Percentiles rank a stretch among this genome's conserved stretches.
These are phyloP conservation scores for Heterobasidion irregulare DNA, from an alignment of 1,284 basidiomycete genomes.

Conservation along the genomic window DNA sequence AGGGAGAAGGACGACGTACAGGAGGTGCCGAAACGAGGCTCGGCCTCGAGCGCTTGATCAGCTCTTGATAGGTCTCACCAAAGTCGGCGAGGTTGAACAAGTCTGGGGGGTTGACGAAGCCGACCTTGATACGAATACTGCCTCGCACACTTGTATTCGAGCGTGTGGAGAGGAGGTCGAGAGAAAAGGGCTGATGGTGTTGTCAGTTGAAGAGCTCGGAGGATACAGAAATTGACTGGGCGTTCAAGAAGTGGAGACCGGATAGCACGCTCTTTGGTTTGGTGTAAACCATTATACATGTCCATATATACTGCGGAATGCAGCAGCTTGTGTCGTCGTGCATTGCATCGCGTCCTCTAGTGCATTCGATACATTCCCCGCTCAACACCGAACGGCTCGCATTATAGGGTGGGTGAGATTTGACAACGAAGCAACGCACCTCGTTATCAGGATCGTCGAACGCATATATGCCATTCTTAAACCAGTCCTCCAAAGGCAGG, in stretches of 20 bases:
- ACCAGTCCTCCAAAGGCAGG: conserved; percentile 78
- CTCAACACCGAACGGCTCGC: neutral
- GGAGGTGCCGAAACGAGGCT: conserved; percentile 75
- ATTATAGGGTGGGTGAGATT: too few species aligned
- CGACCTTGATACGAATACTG: conserved; percentile 66
- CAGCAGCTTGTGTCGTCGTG: too few species aligned
- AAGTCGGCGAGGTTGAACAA: conserved; percentile 30
- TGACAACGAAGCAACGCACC: conserved; percentile 24
- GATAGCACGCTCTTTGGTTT: neutral
- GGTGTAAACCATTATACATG: neutral
- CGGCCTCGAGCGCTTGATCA: conserved; percentile 56
- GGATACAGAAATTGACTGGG: neutral
- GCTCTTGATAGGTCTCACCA: conserved; percentile 53
- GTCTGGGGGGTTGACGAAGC: conserved; percentile 54
- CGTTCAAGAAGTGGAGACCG: conserved; percentile 1
- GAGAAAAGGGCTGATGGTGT: conserved; percentile 37
- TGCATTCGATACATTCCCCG: neutral
- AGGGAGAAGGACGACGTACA: conserved; percentile 35
- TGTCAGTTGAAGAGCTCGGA: neutral
- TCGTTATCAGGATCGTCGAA: conserved; percentile 55
- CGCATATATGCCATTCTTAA: conserved; percentile 40
- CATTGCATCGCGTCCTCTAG: too few species aligned
- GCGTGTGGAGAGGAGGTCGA: conserved; percentile 59
- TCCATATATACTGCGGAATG: too few species aligned
- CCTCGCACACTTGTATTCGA: conserved; percentile 54